Evolutionary conservation across 139 green algal species (phyloP).

Genomic region (Chlamydomonas incerta): DNA sequence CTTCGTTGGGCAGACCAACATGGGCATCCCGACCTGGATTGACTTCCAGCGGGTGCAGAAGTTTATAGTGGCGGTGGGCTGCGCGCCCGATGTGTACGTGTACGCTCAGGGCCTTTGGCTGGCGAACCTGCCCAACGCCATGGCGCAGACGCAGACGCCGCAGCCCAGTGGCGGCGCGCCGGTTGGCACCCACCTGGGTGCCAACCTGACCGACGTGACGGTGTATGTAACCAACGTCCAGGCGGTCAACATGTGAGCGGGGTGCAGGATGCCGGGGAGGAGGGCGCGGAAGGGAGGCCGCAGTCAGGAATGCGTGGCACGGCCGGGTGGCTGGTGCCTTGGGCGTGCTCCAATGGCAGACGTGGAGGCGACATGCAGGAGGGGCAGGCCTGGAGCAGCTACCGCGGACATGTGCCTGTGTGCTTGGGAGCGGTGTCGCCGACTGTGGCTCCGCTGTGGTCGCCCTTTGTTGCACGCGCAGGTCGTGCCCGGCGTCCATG

Average conservation of each 20-base stretch:
- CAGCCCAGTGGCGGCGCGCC: neutral
- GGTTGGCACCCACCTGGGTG: neutral
- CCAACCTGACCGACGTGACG: neutral
- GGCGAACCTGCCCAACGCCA: conserved; percentile 28
- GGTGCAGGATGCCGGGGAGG: too few species aligned
- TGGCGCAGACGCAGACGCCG: neutral
- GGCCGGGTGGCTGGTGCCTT: too few species aligned
- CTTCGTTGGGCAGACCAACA: conserved; percentile 1
- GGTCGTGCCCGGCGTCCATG: neutral
- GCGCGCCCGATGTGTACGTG: neutral
- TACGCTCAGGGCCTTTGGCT: conserved; percentile 10
- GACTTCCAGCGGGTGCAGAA: conserved; percentile 4
- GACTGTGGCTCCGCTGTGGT: too few species aligned
- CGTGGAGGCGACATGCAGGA: too few species aligned
- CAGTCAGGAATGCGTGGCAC: too few species aligned
- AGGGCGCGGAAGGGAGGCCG: too few species aligned
- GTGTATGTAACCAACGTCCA: neutral
- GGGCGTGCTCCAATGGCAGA: too few species aligned
- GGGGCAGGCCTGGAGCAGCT: too few species aligned
- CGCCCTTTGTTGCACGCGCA: neutral
- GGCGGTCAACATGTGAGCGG: neutral
- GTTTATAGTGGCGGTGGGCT: neutral
- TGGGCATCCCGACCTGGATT: neutral
- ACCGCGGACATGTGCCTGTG: too few species aligned
- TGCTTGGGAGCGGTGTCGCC: too few species aligned